Base-by-base conservation (phyloP, 2,329 filamentous ascomycete genomes). In the Zopfia rhizophila region DNA sequence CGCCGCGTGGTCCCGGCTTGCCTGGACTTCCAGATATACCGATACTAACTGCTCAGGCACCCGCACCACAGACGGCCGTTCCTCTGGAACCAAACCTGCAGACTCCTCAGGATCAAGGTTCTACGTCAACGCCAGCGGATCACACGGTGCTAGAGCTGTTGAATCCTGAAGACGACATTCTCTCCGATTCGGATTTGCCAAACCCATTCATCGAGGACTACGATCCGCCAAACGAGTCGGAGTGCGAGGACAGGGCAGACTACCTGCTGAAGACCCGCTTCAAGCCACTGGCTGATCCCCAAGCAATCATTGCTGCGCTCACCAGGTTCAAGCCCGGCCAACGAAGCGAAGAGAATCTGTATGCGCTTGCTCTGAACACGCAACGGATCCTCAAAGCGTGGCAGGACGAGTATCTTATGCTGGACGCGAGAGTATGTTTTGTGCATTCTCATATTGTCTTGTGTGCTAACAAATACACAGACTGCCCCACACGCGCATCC, bases 381-480 rank as follows among this genome's bases (percentile, higher is more conserved):
- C 77, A 78, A 22, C 65, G 68, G 24, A 79, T 79, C 10, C 69
- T 86, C 49, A 76, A 76, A 55, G 65, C 74, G 28, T 80, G 82
- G 70, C 83, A 86, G 60, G 78, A 84, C 45, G 82, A 86, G 64
- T 85, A 82, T 55, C 65, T 84, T 17, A 70, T 72, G 40, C 70
- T 85, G n/a, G 80, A 83, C 45, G 77, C 66, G 32, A 59, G 58
- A 24, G 66, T 41, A 22, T 54, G 10, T 28, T 28, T 29, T 30
- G 23, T 35, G 7, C 11, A 30, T 14, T 10, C 13, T 12, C 36
- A 19, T 11, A 14, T 22, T 7, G 14, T 8, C 10, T n/a, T 21
- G 5, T 2, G 19, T 32, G 38, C 39, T 51, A 28, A 72, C 46
- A 50, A 55, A 29, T 61, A 71, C 23, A 2, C 66, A 79, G 55